Percentiles rank a stretch among this genome's conserved stretches.
phyloP scores from a whole-genome alignment of 2,329 filamentous ascomycete genomes.

The Fusarium brevicatenulatum region DNA sequence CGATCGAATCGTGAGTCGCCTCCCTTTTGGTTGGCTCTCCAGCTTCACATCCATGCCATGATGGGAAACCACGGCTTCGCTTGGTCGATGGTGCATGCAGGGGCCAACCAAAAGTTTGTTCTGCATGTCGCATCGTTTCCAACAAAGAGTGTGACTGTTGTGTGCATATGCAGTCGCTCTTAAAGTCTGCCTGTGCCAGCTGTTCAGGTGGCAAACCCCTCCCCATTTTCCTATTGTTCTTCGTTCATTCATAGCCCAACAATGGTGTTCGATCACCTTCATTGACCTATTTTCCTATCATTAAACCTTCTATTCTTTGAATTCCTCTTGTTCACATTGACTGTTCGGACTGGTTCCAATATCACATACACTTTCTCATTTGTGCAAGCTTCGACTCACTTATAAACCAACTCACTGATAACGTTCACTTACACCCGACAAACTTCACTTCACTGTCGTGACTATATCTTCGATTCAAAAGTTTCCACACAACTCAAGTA shows the following conservation, averaged over 20 bases:
- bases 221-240: conserved; percentile 32
- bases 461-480: background rate
- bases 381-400: conserved; percentile 8
- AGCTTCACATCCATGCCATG: conserved; percentile 13
- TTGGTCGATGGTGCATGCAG: conserved; percentile 16
- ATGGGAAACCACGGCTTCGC: conserved; percentile 22
- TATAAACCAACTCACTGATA: background rate
- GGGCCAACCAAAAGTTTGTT: conserved; percentile 11
- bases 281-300: conserved; percentile 37
- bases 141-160: conserved; percentile 21
- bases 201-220: conserved; percentile 31
- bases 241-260: conserved; percentile 39
- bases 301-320: conserved; percentile 31
- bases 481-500: background rate
- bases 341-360: conserved; percentile 36
- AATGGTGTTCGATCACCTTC: conserved; percentile 44
- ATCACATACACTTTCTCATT: conserved; percentile 26
- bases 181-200: conserved; percentile 40
- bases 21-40: conserved; percentile 21
- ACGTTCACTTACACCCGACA: conserved; percentile 13
- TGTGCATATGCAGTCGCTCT: conserved; percentile 27
- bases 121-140: conserved; percentile 13
- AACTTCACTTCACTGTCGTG: conserved; percentile 12
- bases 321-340: conserved; percentile 23
- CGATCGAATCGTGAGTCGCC: conserved; percentile 24